Percentiles rank a stretch among this genome's conserved stretches.
Conservation (phyloP, 2,329 filamentous ascomycete species). For the Penicillium sp. region DNA sequence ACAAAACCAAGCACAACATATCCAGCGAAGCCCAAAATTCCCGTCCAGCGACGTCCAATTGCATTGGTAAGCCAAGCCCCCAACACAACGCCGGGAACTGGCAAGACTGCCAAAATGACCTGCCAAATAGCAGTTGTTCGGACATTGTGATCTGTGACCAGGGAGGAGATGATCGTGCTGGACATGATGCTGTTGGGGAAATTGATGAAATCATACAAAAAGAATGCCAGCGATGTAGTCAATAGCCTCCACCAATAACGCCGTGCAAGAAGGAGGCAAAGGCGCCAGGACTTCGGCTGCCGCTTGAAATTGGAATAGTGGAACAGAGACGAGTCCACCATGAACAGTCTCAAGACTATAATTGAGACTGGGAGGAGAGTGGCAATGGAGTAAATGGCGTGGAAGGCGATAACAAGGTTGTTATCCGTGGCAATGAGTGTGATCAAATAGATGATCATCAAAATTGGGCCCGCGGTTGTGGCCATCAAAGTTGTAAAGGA, state of each 20-base stretch:
- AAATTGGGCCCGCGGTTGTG: slow-evolving; percentile 34
- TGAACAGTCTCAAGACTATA: slow-evolving; percentile 35
- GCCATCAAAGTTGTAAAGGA: slow-evolving; percentile 40
- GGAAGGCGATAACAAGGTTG: slow-evolving; percentile 33
- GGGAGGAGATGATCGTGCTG: slow-evolving; percentile 34
- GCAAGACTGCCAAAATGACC: slow-evolving; percentile 34
- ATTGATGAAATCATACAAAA: slow-evolving; percentile 42
- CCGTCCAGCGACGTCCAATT: slow-evolving; percentile 34
- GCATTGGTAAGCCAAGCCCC: slow-evolving; percentile 36
- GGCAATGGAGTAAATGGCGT: slow-evolving; percentile 35
- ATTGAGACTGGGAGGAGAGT: slow-evolving; percentile 36
- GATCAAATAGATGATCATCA: slow-evolving; percentile 40
- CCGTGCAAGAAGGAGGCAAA: slow-evolving; percentile 28
- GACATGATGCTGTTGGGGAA: slow-evolving; percentile 42
- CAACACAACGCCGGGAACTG: slow-evolving; percentile 36
- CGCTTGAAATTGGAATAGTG: slow-evolving; percentile 35
- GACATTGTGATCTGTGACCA: slow-evolving; percentile 35
- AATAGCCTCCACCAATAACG: slow-evolving; percentile 32
- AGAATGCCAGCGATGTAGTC: slow-evolving; percentile 37
- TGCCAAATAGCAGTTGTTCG: slow-evolving; percentile 39
- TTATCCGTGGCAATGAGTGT: slow-evolving; percentile 38
- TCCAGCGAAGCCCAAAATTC: slow-evolving; percentile 33
- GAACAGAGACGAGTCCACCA: slow-evolving; percentile 37
- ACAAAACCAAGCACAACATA: slow-evolving; percentile 34
- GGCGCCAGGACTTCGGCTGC: slow-evolving; percentile 23